Evolutionary conservation across 2,329 filamentous ascomycete genomes (phyloP).

Genomic region (Plenodomus tracheiphilus): DNA sequence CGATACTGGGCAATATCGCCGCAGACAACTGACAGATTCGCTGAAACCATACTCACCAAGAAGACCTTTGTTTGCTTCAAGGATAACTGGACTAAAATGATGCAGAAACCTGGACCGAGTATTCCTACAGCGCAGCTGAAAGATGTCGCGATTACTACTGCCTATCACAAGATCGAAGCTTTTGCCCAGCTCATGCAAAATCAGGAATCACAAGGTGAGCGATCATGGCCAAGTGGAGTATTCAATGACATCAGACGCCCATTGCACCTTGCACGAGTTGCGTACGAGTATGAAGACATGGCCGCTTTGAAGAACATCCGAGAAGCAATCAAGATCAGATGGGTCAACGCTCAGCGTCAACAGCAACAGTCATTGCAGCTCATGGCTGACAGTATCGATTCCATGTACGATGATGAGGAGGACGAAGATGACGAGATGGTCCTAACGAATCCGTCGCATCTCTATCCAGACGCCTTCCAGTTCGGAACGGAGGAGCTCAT

Average conservation of each 20-base stretch:
- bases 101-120: too few relatives aligned
- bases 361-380: constrained; percentile 1
- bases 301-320: constrained; percentile 1
- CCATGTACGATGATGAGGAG: constrained; percentile 4
- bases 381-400: constrained; percentile 2
- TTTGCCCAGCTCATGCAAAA: constrained; percentile 3
- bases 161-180: background rate
- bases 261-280: constrained; percentile 12
- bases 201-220: background rate
- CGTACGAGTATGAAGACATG: constrained; percentile 7
- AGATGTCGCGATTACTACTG: background rate
- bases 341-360: constrained; percentile 5
- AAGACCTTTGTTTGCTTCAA: too few relatives aligned
- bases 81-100: too few relatives aligned
- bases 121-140: background rate
- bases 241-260: constrained; percentile 9
- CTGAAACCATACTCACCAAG: too few relatives aligned
- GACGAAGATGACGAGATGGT: background rate
- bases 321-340: constrained; percentile 7
- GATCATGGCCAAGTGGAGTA: constrained; percentile 1
- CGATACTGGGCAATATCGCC: too few relatives aligned
- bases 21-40: too few relatives aligned
- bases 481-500: background rate
- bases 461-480: constrained; percentile 7
- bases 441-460: background rate